Evolutionary conservation across 345 rosid genomes (phyloP), one percentile per base, ranked within the genome.

Genomic region (Syzygium oleosum): DNA sequence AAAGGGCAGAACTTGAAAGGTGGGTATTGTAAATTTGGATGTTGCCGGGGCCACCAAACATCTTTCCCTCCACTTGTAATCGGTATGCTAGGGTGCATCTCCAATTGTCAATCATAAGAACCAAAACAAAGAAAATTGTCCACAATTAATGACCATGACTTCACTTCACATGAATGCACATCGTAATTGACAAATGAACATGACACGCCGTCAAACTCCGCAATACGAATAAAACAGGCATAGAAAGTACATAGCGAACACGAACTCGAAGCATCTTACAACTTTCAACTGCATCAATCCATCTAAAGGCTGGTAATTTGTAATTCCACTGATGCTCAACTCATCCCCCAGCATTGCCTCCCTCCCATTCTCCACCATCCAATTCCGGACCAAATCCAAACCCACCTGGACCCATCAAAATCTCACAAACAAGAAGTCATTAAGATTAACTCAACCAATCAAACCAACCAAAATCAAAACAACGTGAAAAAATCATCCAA

Each of bases 201-300:
- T 2, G 25, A 73, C 49, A 73, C 25, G 19, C 9, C 25, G 8
- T 9, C 49, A 73, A 38, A 38, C 23, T 38, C 14, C 14, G 4
- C 49, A 73, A 73, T 19, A 43, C 21, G n/a, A 85, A 52, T 84
- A 58, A 51, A 23, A 55, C 51, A 78, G 6, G 10, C 49, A 15
- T 53, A 58, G 49, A 59, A 1, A n/a, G 84, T 29, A 84, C 51
- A 59, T 31, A 58, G 85, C 85, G 84, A 87, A 88, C 52, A 87
- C 80, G 52, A 87, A 85, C 52, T 73, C 51, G 27, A 52, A 78
- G 86, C 21, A 73, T 89, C 58, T 87, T 93, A 97, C 99, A 97
- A 92, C 91, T 95, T 95, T 95, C 58, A 97, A 92, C 85, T 96
- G 93, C 93, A 91, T 92, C 88, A 93, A 88, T 88, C 99, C 98